phyloP scores from a whole-genome alignment of 163 green algal genomes.

The Scenedesmus sp. region DNA sequence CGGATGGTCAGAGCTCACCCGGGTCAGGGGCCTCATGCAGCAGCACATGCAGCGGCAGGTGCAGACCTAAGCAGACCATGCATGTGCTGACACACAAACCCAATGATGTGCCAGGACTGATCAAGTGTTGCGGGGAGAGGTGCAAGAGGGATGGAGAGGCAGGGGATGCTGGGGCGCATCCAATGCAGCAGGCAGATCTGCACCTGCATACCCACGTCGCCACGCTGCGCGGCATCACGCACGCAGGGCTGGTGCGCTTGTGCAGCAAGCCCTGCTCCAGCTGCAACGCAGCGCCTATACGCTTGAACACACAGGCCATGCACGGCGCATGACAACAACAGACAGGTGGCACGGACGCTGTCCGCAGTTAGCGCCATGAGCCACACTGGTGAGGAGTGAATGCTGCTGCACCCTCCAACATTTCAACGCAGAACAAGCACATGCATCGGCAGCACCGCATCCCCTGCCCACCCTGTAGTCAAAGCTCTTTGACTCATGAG shows the following conservation, averaged over 20 bases:
- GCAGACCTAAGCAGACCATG: neutral
- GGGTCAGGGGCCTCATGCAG: neutral
- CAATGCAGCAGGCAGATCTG: neutral
- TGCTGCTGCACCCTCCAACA: too few species aligned
- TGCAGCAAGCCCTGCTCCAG: neutral
- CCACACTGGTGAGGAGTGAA: too few species aligned
- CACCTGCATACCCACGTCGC: neutral
- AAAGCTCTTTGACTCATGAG: slow-evolving; percentile 61
- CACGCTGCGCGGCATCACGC: too few species aligned
- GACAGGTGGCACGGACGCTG: too few species aligned
- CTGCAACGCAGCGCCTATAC: neutral
- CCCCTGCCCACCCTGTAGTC: neutral
- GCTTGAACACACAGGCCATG: neutral
- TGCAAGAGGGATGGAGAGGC: too few species aligned
- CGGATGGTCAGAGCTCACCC: neutral
- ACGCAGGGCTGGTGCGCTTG: too few species aligned
- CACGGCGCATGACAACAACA: neutral
- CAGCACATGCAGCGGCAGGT: neutral
- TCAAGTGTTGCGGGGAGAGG: too few species aligned
- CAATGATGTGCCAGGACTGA: neutral
- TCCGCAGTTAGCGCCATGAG: too few species aligned
- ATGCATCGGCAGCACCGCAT: neutral
- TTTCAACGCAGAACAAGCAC: neutral
- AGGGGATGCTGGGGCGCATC: neutral
- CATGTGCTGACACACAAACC: neutral